Evolutionary conservation across 306 rosid genomes (phyloP), one percentile per base, ranked within the genome.

Genomic region (Comarum palustre): DNA sequence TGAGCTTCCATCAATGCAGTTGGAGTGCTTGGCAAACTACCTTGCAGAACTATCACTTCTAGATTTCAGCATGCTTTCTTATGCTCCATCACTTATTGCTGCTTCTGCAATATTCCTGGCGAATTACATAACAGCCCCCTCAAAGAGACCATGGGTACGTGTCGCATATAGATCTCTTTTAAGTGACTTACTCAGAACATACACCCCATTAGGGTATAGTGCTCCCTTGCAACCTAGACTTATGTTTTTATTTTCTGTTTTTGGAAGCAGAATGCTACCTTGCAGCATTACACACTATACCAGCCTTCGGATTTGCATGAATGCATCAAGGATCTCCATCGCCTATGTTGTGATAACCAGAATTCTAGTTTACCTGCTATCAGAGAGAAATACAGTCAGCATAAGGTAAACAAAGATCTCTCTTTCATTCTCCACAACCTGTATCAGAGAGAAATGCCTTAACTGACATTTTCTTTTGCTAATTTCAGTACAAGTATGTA

Each of bases 41-140:
- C 74, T 94, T 38, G 91, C 99, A 0, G 98, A 93, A 57, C 68
- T 93, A 72, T 91, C 98, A 66, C 94, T 93, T 48, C 66, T 93
- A 83, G 98, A 94, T 72, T 94, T 91, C 80, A 84, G 42, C 36
- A 94, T 94, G 96, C 96, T 94, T 16, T 67, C 85, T 73, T 81
- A 89, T 80, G 87, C 97, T 32, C 99, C 99, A 3, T 91, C 99
- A 34, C 83, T 88, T 1, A 42, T 88, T 22, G 97, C 99, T 29
- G 97, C 96, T 42, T 88, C 99, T 9, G 90, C 97, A 4, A 90
- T 94, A 66, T 94, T 94, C 89, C 78, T 94, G 73, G 96, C 96
- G 43, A 89, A 82, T 39, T 94, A 81, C 66, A 60, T 91, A 6
- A 90, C 90, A 55, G 43, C 32, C 64, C 97, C 99, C 25, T 77